These are phyloP conservation scores for Aspergillus conjunctus DNA, from an alignment of 495 filamentous ascomycete species.

Conservation along the genomic window DNA sequence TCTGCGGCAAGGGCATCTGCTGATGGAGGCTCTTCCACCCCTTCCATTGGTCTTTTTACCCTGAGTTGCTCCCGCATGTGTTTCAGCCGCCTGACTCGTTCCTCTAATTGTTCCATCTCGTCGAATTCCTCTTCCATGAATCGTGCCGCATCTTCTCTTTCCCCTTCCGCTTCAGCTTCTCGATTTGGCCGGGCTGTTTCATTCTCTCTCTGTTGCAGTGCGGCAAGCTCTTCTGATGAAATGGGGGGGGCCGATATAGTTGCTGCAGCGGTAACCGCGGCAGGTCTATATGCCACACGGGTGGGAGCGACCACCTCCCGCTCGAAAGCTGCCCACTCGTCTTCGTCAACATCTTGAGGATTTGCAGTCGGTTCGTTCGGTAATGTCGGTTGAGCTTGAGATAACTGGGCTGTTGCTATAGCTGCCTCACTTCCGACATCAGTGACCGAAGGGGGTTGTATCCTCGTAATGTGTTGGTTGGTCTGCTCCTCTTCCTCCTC, in stretches of 20 bases:
- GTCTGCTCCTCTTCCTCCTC: constrained; percentile 28
- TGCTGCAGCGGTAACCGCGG: constrained; percentile 37
- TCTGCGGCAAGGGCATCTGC: constrained; percentile 16
- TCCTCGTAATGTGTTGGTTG: constrained; percentile 40
- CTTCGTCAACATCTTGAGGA: constrained; percentile 63
- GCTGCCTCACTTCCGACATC: constrained; percentile 20
- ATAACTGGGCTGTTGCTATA: constrained; percentile 17
- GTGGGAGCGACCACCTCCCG: constrained; percentile 71
- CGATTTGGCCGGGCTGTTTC: constrained; percentile 44
- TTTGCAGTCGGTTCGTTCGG: constrained; percentile 19
- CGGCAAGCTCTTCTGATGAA: constrained; percentile 70
- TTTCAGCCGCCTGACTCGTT: constrained; percentile 73
- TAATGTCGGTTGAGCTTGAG: constrained; percentile 23
- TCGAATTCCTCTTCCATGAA: constrained; percentile 88
- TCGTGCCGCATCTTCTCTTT: constrained; percentile 82
- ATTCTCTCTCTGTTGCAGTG: constrained; percentile 61
- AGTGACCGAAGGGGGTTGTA: constrained; percentile 28
- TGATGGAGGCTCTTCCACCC: constrained; percentile 34
- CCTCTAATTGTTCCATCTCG: constrained; percentile 89
- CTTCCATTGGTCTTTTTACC: constrained; percentile 39
- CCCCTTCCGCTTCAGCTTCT: constrained; percentile 71
- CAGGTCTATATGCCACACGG: constrained; percentile 35
- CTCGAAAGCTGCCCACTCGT: constrained; percentile 90
- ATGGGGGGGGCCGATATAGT: constrained; percentile 72
- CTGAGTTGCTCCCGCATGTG: constrained; percentile 66